These are phyloP conservation scores for Pythium rishiriense DNA, from an alignment of 352 stramenopile genomes.

Conservation along the genomic window DNA sequence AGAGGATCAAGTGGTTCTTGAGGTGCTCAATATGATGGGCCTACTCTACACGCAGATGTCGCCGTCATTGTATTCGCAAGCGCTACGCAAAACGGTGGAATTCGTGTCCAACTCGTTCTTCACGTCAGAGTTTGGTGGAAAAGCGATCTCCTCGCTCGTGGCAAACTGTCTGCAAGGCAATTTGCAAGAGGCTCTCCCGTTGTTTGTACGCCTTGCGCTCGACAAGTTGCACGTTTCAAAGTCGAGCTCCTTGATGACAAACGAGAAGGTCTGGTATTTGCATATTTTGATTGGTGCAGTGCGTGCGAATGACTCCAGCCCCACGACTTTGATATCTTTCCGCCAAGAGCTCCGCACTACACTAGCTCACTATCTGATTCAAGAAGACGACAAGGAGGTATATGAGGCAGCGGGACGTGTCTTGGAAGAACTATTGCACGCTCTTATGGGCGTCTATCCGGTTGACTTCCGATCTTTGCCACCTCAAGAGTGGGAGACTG, in stretches of 20 bases:
- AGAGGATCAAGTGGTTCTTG: conserved; percentile 53
- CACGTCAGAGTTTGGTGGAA: conserved; percentile 58
- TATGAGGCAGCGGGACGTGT: conserved; percentile 48
- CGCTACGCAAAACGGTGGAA: conserved; percentile 49
- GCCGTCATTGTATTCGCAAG: conserved; percentile 52
- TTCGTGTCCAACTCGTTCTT: conserved; percentile 70
- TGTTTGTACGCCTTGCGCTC: conserved; percentile 46
- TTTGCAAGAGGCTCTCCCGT: conserved; percentile 34
- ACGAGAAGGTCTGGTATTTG: conserved; percentile 72
- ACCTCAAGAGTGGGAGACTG: conserved; percentile 41
- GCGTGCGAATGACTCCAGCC: conserved; percentile 35
- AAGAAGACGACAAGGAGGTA: conserved; percentile 59
- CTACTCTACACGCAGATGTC: conserved; percentile 69
- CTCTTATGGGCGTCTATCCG: conserved; percentile 53
- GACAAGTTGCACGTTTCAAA: conserved; percentile 53
- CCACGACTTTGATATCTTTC: conserved; percentile 38
- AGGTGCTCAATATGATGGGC: conserved; percentile 61
- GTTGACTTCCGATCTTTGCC: conserved; percentile 64
- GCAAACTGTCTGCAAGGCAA: conserved; percentile 51
- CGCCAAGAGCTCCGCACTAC: conserved; percentile 42
- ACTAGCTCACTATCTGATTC: conserved; percentile 42
- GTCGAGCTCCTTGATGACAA: conserved; percentile 40
- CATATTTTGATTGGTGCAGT: conserved; percentile 56
- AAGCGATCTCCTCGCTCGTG: conserved; percentile 56
- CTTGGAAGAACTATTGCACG: conserved; percentile 46